These are phyloP conservation scores for Hordeum pubiflorum DNA, from an alignment of 202 grass and related monocot species.

Conservation along the genomic window DNA sequence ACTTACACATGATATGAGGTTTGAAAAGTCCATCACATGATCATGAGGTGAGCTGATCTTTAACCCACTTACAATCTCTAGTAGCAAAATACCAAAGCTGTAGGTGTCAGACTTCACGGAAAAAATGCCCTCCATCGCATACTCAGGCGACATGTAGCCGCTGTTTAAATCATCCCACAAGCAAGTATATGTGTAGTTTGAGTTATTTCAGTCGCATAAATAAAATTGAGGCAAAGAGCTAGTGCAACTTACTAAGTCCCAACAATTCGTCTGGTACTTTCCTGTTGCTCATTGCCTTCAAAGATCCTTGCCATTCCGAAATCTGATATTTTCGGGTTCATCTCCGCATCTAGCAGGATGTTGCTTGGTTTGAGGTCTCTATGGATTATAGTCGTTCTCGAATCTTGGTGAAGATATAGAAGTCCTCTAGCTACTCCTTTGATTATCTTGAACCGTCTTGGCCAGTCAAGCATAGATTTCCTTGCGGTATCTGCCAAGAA, in stretches of 20 bases:
- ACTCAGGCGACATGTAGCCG: conserved; percentile 44
- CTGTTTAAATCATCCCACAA: neutral
- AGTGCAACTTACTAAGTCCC: conserved; percentile 53
- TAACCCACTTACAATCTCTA: conserved; percentile 33
- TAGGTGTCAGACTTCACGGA: conserved; percentile 32
- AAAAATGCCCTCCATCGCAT: conserved; percentile 33
- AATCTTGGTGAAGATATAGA: conserved; percentile 54
- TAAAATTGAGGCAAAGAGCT: neutral
- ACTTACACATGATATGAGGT: neutral
- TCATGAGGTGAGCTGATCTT: conserved; percentile 1
- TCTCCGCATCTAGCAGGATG: conserved; percentile 45
- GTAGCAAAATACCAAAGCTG: conserved; percentile 35
- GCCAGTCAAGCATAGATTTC: conserved; percentile 30
- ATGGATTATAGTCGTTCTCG: conserved; percentile 44
- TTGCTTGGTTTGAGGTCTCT: conserved; percentile 68
- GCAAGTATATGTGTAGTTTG: neutral
- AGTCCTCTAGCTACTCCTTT: conserved; percentile 42
- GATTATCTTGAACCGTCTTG: conserved; percentile 37
- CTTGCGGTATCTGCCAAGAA: conserved; percentile 22
- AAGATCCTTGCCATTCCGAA: conserved; percentile 76
- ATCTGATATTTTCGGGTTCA: conserved; percentile 70
- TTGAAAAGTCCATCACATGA: neutral
- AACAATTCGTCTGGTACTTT: conserved; percentile 35
- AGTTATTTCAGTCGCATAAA: neutral
- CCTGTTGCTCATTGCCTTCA: neutral